A percentile compares a stretch with the other conserved stretches of the same genome.
Conservation (phyloP, 495 filamentous ascomycete genomes). For the Penicillium verhagenii region DNA sequence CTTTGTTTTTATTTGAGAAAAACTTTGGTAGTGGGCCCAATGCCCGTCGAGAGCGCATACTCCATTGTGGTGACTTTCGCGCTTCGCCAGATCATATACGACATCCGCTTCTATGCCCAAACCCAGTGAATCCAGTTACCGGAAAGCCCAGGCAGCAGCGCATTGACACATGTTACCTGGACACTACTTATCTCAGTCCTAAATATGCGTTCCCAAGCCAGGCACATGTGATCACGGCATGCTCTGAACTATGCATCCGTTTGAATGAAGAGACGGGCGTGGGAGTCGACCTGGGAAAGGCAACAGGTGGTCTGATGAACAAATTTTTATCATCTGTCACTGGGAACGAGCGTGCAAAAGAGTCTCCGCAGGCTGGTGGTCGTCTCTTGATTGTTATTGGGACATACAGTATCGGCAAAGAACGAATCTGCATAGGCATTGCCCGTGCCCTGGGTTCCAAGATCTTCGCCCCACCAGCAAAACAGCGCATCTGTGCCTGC, state of each 20-base stretch:
- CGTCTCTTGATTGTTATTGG: constrained; percentile 89
- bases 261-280: constrained; percentile 58
- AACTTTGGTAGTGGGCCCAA: constrained; percentile 56
- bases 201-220: constrained; percentile 94
- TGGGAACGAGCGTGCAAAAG: constrained; percentile 4
- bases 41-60: constrained; percentile 65
- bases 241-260: constrained; percentile 80
- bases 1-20: constrained; percentile 91
- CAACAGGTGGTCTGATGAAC: constrained; percentile 55
- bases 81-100: constrained; percentile 83
- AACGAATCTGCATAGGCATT: constrained; percentile 90
- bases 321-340: constrained; percentile 53
- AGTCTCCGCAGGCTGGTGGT: constrained; percentile 34
- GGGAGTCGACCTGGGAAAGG: constrained; percentile 38
- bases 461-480: constrained; percentile 82
- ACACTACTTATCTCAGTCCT: constrained; percentile 95
- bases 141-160: constrained; percentile 75
- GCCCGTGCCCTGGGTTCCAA: constrained; percentile 83
- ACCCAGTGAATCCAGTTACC: constrained; percentile 63
- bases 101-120: constrained; percentile 77
- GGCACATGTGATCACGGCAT: constrained; percentile 79
- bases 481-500: constrained; percentile 77
- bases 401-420: constrained; percentile 97
- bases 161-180: constrained; percentile 92
- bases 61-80: constrained; percentile 96